Conservation (phyloP, 805 yeast genomes). For the Suhomyces sp. region DNA sequence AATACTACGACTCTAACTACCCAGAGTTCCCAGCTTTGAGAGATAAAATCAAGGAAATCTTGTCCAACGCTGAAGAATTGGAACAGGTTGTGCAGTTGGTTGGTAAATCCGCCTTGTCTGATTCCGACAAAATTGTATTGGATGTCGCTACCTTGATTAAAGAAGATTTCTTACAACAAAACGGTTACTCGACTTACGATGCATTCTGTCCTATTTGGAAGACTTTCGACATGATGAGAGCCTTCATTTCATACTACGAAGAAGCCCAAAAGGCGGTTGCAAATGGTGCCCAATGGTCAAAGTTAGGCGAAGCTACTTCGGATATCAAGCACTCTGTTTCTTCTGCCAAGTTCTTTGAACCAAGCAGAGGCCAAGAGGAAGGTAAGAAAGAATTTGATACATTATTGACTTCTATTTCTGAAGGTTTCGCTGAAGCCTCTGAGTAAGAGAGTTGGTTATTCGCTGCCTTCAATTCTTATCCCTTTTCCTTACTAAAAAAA, state of each 20-base stretch:
- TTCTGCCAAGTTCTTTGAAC: slow-evolving; percentile 93
- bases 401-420: slow-evolving; percentile 71
- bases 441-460: slow-evolving; percentile 54
- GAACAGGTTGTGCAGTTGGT: slow-evolving; percentile 99
- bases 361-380: slow-evolving; percentile 82
- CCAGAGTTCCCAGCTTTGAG: slow-evolving; percentile 91
- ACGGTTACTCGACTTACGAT: slow-evolving; percentile 97
- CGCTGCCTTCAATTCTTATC: slow-evolving; percentile 9
- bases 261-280: slow-evolving; percentile 97
- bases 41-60: slow-evolving; percentile 88
- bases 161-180: slow-evolving; percentile 98
- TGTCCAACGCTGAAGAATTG: slow-evolving; percentile 95
- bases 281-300: slow-evolving; percentile 92
- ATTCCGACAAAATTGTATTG: slow-evolving; percentile 92
- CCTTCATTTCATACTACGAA: slow-evolving; percentile 85
- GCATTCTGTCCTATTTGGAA: slow-evolving; percentile 99
- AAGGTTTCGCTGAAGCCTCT: slow-evolving; percentile 92
- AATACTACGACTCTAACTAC: slow-evolving; percentile 79
- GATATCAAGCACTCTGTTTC: slow-evolving; percentile 94
- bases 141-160: slow-evolving; percentile 90
- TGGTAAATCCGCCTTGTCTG: slow-evolving; percentile 97
- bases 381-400: slow-evolving; percentile 74
- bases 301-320: slow-evolving; percentile 80
- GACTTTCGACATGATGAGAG: slow-evolving; percentile 97
- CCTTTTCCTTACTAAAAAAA: background rate